Conservation (phyloP, 306 rosid genomes). For the Biancaea sappan region DNA sequence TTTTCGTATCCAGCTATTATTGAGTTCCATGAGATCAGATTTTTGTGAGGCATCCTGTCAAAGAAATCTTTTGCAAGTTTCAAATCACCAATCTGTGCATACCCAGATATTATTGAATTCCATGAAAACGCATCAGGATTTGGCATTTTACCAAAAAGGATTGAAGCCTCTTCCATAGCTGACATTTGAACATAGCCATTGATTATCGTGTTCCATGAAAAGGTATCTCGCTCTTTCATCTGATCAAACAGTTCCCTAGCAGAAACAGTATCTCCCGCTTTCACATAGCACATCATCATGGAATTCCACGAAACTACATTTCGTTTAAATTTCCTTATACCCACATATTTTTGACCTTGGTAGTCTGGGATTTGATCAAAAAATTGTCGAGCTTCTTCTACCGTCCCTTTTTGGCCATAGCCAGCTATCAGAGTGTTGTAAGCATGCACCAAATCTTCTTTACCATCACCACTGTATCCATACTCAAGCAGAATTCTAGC, state of each 20-base stretch:
- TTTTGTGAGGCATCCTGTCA: slow-evolving; percentile 47
- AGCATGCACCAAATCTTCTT: slow-evolving; percentile 46
- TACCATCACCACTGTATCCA: slow-evolving; percentile 27
- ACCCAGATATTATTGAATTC: slow-evolving; percentile 52
- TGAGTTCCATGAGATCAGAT: slow-evolving; percentile 52
- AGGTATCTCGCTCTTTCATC: slow-evolving; percentile 47
- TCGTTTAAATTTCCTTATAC: slow-evolving; percentile 33
- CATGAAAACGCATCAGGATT: slow-evolving; percentile 50
- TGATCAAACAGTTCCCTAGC: slow-evolving; percentile 52
- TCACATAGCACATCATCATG: slow-evolving; percentile 57
- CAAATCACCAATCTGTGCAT: slow-evolving; percentile 44
- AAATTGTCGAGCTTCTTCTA: slow-evolving; percentile 47
- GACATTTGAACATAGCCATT: slow-evolving; percentile 52
- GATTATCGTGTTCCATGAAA: slow-evolving; percentile 54
- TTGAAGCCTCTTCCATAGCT: slow-evolving; percentile 50
- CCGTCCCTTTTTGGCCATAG: slow-evolving; percentile 51
- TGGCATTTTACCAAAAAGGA: slow-evolving; percentile 44
- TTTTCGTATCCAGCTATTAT: slow-evolving; percentile 51
- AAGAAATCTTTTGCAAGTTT: slow-evolving; percentile 41
- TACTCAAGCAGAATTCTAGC: slow-evolving; percentile 38
- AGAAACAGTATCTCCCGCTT: slow-evolving; percentile 44
- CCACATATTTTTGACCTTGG: slow-evolving; percentile 24
- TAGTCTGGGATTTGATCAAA: slow-evolving; percentile 41
- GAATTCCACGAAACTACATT: slow-evolving; percentile 59
- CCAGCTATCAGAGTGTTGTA: slow-evolving; percentile 50